Base-by-base conservation (phyloP, 345 rosid genomes). In the Heritiera littoralis region DNA sequence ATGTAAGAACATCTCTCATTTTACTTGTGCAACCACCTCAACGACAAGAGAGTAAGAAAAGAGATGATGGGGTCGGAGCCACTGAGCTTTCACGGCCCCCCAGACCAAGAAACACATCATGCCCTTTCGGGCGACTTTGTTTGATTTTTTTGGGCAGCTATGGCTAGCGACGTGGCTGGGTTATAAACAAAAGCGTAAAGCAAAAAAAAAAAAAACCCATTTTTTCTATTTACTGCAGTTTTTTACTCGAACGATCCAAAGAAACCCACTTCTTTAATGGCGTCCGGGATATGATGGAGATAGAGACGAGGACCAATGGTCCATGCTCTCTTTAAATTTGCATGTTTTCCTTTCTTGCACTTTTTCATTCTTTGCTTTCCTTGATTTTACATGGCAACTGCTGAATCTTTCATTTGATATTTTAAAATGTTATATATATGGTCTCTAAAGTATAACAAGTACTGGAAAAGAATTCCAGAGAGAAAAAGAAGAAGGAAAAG, bases 1-100 rank as follows among this genome's bases (percentile, higher is more conserved):
- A 43, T 32, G 6, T 69, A 35, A 38, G 12, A 28, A 60, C 81
- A 55, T 73, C 75, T 73, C 85, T 83, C 82, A n/a, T 82, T 86
- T 84, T 77, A 79, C 85, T 79, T 82, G 78, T 82, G 89, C 89
- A 89, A 84, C 92, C 85, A 84, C 87, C 89, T 77, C 86, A 87
- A 84, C 86, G 83, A 77, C 86, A 83, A 75, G 72, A 72, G 52
- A 60, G 63, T 58, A 46, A 76, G 51, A 63, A 68, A 63, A 78
- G 81, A 79, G 85, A 86, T 81, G 86, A 72, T 72, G 61, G 75
- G 76, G 46, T 72, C 60, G 60, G 75, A 72, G 61, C 46, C 61
- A 72, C 75, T 72, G 15, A 72, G 43, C 61, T 72, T 72, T 72
- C 75, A 72, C 18, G 75, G 75, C 41, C 61, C 46, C 76, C 64